Conservation (phyloP, 2,329 filamentous ascomycete genomes). For the Arthrobotrys entomopaga region DNA sequence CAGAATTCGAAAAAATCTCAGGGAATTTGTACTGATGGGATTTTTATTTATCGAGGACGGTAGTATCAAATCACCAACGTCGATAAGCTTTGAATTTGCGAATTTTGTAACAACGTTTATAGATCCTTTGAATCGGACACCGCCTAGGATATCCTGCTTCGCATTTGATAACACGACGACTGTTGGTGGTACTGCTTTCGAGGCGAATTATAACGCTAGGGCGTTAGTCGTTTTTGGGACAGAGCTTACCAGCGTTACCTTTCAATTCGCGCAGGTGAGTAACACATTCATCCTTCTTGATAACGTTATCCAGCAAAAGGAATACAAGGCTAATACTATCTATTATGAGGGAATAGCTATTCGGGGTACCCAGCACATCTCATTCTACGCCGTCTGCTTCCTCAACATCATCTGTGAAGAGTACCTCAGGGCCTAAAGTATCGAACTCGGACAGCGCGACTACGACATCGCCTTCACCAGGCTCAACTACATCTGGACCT, state of each 20-base stretch:
- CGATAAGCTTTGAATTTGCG: neutral
- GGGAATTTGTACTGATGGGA: neutral
- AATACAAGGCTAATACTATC: neutral
- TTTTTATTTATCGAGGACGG: neutral
- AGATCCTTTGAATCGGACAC: constrained; percentile 26
- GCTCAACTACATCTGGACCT: constrained; percentile 15
- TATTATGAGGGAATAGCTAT: neutral
- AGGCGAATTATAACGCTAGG: constrained; percentile 42
- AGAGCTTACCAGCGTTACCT: constrained; percentile 19
- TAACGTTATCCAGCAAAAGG: neutral
- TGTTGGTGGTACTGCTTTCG: constrained; percentile 8
- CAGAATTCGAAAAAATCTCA: too few species aligned
- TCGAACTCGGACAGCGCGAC: constrained; percentile 1
- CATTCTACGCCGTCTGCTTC: neutral
- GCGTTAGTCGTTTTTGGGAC: constrained; percentile 40
- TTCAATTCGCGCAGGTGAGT: constrained; percentile 33
- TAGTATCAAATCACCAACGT: constrained; percentile 24
- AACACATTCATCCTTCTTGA: neutral
- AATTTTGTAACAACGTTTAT: constrained; percentile 25
- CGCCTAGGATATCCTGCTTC: constrained; percentile 45
- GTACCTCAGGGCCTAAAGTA: constrained; percentile 5
- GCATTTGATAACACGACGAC: constrained; percentile 12
- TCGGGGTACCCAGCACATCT: neutral
- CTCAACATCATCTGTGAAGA: neutral
- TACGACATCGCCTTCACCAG: constrained; percentile 21